phyloP scores from a whole-genome alignment of 1,139 yeast genomes.

The Protomyces inundatus region DNA sequence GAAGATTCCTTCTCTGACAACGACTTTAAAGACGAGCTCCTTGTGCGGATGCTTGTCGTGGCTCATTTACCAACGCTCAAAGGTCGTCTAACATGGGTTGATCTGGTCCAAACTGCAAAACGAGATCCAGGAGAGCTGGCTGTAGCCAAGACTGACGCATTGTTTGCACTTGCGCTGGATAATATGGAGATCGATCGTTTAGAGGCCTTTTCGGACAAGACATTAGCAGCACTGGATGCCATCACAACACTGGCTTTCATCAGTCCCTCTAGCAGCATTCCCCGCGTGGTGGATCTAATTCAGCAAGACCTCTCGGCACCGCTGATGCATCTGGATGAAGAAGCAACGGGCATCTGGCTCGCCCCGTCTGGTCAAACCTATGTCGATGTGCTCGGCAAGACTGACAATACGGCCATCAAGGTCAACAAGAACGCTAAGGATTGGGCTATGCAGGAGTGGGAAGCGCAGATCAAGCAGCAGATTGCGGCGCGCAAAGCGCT shows the following conservation, averaged over 20 bases:
- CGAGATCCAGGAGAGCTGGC: constrained; percentile 64
- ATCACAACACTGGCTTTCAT: constrained; percentile 67
- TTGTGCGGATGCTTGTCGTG: constrained; percentile 49
- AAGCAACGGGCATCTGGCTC: constrained; percentile 50
- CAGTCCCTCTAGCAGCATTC: constrained; percentile 56
- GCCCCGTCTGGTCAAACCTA: constrained; percentile 67
- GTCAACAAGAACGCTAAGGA: constrained; percentile 56
- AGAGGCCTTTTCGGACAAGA: constrained; percentile 24
- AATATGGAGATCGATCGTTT: constrained; percentile 20
- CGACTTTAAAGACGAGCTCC: constrained; percentile 42
- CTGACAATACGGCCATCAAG: constrained; percentile 37
- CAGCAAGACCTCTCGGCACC: constrained; percentile 27
- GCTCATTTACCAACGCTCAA: constrained; percentile 46
- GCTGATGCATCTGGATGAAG: neutral
- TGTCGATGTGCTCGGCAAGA: constrained; percentile 52
- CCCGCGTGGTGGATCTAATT: constrained; percentile 47
- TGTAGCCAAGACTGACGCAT: constrained; percentile 42
- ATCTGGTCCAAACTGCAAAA: constrained; percentile 56
- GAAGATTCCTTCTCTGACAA: constrained; percentile 33
- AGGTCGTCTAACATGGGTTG: constrained; percentile 58
- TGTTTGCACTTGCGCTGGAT: constrained; percentile 36
- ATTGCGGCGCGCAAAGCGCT: constrained; percentile 50
- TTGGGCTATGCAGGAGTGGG: constrained; percentile 86
- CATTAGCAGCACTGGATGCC: constrained; percentile 52
- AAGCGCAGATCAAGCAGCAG: constrained; percentile 70